Percentiles rank a stretch among this genome's conserved stretches.
These are phyloP conservation scores for Somion occarium DNA, from an alignment of 1,284 basidiomycete genomes.

Conservation along the genomic window DNA sequence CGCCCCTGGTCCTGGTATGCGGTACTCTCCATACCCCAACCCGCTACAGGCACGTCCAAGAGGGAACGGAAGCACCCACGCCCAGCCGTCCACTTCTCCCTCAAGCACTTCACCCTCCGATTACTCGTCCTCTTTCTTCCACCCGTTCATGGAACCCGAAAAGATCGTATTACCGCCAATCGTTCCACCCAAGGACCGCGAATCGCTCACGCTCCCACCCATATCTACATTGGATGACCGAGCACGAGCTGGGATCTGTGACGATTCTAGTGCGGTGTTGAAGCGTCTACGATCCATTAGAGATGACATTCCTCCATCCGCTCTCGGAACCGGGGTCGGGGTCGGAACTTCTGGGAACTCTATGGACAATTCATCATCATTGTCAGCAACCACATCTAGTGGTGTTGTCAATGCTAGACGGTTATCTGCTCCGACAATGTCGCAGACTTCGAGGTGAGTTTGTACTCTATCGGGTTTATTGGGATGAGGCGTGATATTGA, in stretches of 20 bases:
- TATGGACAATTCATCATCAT: not conserved
- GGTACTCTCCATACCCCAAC: slow-evolving; percentile 41
- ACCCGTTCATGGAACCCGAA: not conserved
- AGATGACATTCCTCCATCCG: slow-evolving; percentile 17
- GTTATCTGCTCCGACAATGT: not conserved
- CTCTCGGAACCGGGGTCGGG: not conserved
- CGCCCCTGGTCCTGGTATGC: slow-evolving; percentile 16
- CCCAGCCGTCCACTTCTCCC: too few relatives aligned
- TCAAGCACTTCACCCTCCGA: not conserved
- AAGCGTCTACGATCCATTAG: slow-evolving; percentile 51
- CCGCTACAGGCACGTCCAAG: slow-evolving; percentile 19
- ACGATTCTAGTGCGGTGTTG: slow-evolving; percentile 60
- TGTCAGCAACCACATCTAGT: too few relatives aligned
- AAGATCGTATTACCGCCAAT: slow-evolving; percentile 7
- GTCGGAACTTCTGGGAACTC: not conserved
- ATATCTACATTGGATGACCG: slow-evolving; percentile 60
- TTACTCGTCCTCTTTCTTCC: not conserved
- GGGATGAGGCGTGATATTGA: not conserved
- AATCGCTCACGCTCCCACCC: slow-evolving; percentile 51
- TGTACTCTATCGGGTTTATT: not conserved
- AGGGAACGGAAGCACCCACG: not conserved
- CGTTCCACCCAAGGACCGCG: not conserved
- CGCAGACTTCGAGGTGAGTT: not conserved
- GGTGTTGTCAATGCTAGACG: not conserved
- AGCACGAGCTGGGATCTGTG: slow-evolving; percentile 41